These are phyloP conservation scores for Sordaria brevicollis DNA, from an alignment of 495 filamentous ascomycete species.

Conservation along the genomic window DNA sequence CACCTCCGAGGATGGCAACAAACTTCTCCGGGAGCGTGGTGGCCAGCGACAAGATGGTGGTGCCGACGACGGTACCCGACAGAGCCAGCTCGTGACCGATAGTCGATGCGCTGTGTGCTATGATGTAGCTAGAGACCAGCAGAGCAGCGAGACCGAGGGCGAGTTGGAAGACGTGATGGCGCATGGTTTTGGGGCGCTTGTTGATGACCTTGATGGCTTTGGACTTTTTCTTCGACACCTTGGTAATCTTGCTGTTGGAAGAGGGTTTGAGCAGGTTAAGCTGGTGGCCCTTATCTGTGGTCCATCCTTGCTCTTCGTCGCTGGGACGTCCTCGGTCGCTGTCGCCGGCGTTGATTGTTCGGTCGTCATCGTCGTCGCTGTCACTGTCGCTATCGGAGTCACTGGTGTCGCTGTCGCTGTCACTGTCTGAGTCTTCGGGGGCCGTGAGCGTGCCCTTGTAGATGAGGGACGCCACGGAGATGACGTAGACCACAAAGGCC, in stretches of 20 bases:
- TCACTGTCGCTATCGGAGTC: conserved; percentile 18
- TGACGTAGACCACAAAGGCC: conserved; percentile 37
- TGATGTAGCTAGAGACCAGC: conserved; percentile 38
- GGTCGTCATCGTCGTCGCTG: conserved; percentile 1
- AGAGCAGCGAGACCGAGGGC: conserved; percentile 38
- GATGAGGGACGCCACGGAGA: conserved; percentile 36
- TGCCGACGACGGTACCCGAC: conserved; percentile 39
- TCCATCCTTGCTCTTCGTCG: background rate
- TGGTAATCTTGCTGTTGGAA: background rate
- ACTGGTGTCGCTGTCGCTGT: conserved; percentile 18
- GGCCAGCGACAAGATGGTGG: conserved; percentile 44
- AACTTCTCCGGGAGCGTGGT: conserved; percentile 50
- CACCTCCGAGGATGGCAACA: conserved; percentile 36
- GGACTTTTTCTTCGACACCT: conserved; percentile 2
- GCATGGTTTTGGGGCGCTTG: conserved; percentile 7
- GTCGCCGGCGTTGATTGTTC: conserved; percentile 13
- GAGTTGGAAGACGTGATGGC: conserved; percentile 34
- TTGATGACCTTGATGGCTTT: background rate
- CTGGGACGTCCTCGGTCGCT: conserved; percentile 18
- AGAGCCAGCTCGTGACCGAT: conserved; percentile 30
- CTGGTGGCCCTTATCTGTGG: background rate
- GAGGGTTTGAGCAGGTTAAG: background rate
- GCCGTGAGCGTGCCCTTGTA: conserved; percentile 30
- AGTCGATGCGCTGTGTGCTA: conserved; percentile 30
- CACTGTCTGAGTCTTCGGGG: conserved; percentile 21